Conservation (phyloP, 2,329 filamentous ascomycete genomes). For the Pestalotiopsis sp. region DNA sequence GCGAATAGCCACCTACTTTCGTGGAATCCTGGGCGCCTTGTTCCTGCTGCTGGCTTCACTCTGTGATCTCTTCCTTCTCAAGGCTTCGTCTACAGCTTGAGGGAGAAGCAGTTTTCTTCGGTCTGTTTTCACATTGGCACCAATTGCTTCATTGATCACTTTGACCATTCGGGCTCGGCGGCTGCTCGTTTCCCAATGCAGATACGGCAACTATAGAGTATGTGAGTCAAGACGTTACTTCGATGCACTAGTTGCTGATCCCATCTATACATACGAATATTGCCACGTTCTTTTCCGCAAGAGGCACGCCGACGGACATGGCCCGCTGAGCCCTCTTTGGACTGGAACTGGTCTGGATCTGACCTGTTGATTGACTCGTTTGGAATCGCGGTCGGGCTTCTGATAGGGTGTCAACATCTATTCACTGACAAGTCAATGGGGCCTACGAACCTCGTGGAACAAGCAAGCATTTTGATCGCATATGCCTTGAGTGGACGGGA, state of each 20-base stretch:
- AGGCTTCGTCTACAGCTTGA: not conserved
- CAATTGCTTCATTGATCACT: constrained; percentile 20
- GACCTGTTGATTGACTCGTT: not conserved
- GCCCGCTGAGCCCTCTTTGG: not conserved
- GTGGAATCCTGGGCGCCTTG: not conserved
- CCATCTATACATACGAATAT: constrained; percentile 12
- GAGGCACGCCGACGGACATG: not conserved
- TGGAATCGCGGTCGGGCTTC: not conserved
- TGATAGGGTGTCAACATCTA: not conserved
- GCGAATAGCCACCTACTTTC: not conserved
- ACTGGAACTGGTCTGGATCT: not conserved
- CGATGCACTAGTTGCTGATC: not conserved
- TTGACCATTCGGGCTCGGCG: constrained; percentile 15
- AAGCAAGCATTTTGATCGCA: constrained; percentile 12
- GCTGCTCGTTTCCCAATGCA: constrained; percentile 30
- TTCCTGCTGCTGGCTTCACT: constrained; percentile 3
- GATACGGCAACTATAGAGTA: constrained; percentile 25
- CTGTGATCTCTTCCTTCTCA: not conserved
- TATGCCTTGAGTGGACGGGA: constrained; percentile 14
- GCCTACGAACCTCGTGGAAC: constrained; percentile 13
- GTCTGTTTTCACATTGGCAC: constrained; percentile 1
- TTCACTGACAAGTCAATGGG: not conserved
- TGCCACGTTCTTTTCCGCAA: constrained; percentile 12
- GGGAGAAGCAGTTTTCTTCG: not conserved
- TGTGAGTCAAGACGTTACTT: not conserved